These are phyloP conservation scores for Metschnikowia chrysomelidarum DNA, from an alignment of 805 yeast genomes.

Conservation along the genomic window DNA sequence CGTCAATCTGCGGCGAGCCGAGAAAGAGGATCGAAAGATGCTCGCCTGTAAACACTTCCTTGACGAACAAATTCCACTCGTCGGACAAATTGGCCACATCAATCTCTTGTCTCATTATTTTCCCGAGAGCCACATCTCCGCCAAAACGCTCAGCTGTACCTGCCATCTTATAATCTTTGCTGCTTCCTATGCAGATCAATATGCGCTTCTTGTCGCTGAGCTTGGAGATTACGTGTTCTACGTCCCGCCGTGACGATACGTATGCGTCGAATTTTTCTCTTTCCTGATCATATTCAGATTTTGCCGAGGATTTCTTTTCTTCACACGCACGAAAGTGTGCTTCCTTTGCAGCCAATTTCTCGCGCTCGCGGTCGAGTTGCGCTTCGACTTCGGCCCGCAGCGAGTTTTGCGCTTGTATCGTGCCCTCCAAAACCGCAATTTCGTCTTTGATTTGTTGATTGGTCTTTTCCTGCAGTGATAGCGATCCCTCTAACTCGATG, in stretches of 20 bases:
- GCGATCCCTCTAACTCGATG: background rate
- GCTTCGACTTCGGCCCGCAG: constrained; percentile 5
- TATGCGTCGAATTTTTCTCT: constrained; percentile 29
- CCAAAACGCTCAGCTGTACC: too few species aligned
- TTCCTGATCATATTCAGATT: constrained; percentile 17
- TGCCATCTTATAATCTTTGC: too few species aligned
- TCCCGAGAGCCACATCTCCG: too few species aligned
- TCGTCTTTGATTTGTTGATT: constrained; percentile 1
- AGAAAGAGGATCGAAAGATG: constrained; percentile 19
- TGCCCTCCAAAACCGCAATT: constrained; percentile 3
- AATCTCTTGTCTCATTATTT: too few species aligned
- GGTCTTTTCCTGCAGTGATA: constrained; percentile 1
- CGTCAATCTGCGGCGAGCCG: constrained; percentile 14
- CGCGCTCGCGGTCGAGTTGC: constrained; percentile 1
- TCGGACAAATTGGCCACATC: too few species aligned
- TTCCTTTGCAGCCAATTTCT: background rate
- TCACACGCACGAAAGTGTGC: background rate
- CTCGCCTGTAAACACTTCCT: constrained; percentile 18
- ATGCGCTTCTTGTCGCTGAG: constrained; percentile 2
- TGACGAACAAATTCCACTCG: constrained; percentile 19
- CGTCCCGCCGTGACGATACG: constrained; percentile 36
- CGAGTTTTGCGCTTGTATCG: constrained; percentile 18
- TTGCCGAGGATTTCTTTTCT: constrained; percentile 21
- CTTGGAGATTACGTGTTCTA: constrained; percentile 48
- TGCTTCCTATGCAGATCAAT: too few species aligned